phyloP scores from a whole-genome alignment of 192 early-diverging fungal species.

The Anaeromyces robustus region DNA sequence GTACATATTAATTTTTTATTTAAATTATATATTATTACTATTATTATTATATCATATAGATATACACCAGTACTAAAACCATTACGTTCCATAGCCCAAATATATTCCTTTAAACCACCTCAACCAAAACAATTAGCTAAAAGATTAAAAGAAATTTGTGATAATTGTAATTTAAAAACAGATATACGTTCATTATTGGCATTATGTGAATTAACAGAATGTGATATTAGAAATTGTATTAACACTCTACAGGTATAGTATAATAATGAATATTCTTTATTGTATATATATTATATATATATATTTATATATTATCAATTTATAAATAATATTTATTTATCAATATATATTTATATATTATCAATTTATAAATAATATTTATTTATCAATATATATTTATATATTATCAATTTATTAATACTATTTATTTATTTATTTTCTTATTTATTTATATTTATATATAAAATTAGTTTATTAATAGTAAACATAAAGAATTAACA shows the following conservation, averaged over 20 bases:
- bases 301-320: too few relatives aligned
- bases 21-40: not conserved
- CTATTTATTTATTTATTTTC: slow-evolving; percentile 17
- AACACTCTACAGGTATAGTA: slow-evolving; percentile 69
- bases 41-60: slow-evolving; percentile 10
- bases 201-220: slow-evolving; percentile 58
- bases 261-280: too few relatives aligned
- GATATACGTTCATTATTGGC: slow-evolving; percentile 61
- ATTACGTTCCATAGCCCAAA: slow-evolving; percentile 59
- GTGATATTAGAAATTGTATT: slow-evolving; percentile 77
- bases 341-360: too few relatives aligned
- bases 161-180: slow-evolving; percentile 47
- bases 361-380: too few relatives aligned
- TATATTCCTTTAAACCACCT: slow-evolving; percentile 51
- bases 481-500: slow-evolving; percentile 1
- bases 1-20: too few relatives aligned
- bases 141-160: slow-evolving; percentile 67
- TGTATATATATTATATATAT: too few relatives aligned
- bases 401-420: not conserved
- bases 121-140: slow-evolving; percentile 45
- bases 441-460: not conserved
- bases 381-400: too few relatives aligned
- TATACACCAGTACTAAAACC: slow-evolving; percentile 79
- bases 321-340: too few relatives aligned
- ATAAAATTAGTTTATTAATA: not conserved